Evolutionary conservation across 257 asterid species (phyloP).

Genomic region (Plantago elongata): DNA sequence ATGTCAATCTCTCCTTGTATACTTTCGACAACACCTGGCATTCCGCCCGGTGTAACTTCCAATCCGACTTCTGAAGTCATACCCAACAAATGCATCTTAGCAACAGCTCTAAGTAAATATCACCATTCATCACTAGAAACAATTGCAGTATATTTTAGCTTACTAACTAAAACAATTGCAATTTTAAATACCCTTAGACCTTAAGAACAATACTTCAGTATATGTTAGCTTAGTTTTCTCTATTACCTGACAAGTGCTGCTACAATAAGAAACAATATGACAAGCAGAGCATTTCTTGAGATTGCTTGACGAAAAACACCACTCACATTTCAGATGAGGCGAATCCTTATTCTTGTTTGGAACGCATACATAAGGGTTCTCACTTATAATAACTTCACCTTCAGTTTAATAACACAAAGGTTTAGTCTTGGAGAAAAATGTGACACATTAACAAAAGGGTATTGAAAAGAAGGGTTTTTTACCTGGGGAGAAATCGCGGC

Average conservation of each 20-base stretch:
- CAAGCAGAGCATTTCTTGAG: slow-evolving; percentile 91
- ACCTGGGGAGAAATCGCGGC: slow-evolving; percentile 81
- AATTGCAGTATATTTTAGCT: neutral
- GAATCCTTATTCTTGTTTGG: slow-evolving; percentile 62
- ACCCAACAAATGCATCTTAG: slow-evolving; percentile 9
- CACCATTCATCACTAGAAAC: no score
- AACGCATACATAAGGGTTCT: slow-evolving; percentile 74
- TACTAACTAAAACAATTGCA: neutral
- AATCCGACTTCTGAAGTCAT: slow-evolving; percentile 63
- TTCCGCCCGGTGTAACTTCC: slow-evolving; percentile 80
- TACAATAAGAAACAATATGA: slow-evolving; percentile 73
- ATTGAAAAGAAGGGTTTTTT: slow-evolving; percentile 9
- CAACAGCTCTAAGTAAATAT: neutral
- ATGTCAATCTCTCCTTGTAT: slow-evolving; percentile 55
- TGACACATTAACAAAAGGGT: slow-evolving; percentile 1
- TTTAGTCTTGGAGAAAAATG: slow-evolving; percentile 1
- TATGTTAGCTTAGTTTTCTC: neutral
- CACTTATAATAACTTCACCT: slow-evolving; percentile 80
- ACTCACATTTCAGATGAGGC: slow-evolving; percentile 59
- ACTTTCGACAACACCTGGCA: slow-evolving; percentile 52
- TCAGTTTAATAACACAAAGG: slow-evolving; percentile 8
- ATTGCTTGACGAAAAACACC: slow-evolving; percentile 60
- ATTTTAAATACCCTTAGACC: neutral
- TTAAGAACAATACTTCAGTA: neutral
- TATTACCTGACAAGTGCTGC: slow-evolving; percentile 75